Conservation (phyloP, 2,329 filamentous ascomycete genomes). For the Huntiella omanensis region DNA sequence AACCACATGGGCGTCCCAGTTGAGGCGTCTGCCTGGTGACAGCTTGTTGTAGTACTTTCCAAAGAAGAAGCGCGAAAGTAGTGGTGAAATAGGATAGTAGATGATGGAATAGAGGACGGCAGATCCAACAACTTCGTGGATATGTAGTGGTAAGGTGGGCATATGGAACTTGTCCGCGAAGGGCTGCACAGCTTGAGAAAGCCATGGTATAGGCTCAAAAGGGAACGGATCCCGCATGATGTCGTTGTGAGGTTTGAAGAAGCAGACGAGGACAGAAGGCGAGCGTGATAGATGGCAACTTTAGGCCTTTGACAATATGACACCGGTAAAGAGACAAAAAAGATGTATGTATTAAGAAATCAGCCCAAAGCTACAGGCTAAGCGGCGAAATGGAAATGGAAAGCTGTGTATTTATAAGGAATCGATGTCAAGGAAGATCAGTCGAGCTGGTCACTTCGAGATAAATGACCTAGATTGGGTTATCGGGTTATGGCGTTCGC, state of each 20-base stretch:
- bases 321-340: neutral
- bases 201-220: conserved; percentile 38
- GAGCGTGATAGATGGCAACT: neutral
- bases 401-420: too few relatives aligned
- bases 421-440: too few relatives aligned
- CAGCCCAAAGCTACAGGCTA: too few relatives aligned
- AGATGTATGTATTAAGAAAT: neutral
- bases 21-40: conserved; percentile 42
- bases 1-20: conserved; percentile 75
- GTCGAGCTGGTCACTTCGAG: too few relatives aligned
- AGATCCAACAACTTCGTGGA: conserved; percentile 55
- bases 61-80: conserved; percentile 42
- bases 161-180: conserved; percentile 43
- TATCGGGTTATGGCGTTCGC: neutral
- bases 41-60: conserved; percentile 46
- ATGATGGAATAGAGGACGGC: conserved; percentile 51
- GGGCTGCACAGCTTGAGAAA: conserved; percentile 39
- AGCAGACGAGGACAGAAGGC: neutral
- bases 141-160: conserved; percentile 51
- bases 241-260: neutral
- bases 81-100: conserved; percentile 47
- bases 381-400: too few relatives aligned
- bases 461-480: too few relatives aligned
- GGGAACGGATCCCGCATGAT: conserved; percentile 59
- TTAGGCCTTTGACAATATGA: neutral